phyloP scores from a whole-genome alignment of 352 stramenopile genomes.

The Pythium chondricola region DNA sequence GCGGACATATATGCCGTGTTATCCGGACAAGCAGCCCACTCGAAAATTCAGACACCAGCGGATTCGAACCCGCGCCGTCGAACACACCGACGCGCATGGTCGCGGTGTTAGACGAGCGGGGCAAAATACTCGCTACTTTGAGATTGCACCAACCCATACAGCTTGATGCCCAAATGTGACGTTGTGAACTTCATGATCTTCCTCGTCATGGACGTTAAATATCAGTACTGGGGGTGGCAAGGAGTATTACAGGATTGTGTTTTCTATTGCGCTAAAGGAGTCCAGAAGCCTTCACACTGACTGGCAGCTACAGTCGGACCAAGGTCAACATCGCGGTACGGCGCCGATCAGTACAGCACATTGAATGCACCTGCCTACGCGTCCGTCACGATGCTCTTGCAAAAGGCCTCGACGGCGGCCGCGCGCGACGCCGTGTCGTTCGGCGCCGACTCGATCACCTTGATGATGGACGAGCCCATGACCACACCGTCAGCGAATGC shows the following conservation, averaged over 20 bases:
- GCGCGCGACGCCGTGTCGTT: slow-evolving; percentile 52
- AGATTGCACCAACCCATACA: no score
- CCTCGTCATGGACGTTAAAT: no score
- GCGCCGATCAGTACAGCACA: no score
- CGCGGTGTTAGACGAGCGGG: slow-evolving; percentile 12
- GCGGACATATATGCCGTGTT: no score
- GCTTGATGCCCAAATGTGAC: no score
- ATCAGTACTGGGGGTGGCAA: no score
- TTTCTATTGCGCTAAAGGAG: no score
- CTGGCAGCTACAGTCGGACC: no score
- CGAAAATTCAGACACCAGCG: slow-evolving; percentile 6
- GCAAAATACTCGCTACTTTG: slow-evolving; percentile 11
- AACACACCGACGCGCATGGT: slow-evolving; percentile 7
- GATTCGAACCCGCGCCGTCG: slow-evolving; percentile 59
- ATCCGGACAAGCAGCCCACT: slow-evolving; percentile 1
- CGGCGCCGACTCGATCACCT: slow-evolving; percentile 69
- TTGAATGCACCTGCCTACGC: slow-evolving; percentile 16
- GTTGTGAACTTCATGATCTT: no score
- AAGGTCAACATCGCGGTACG: no score
- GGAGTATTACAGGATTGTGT: no score
- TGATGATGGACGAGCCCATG: slow-evolving; percentile 86
- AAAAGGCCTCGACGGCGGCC: slow-evolving; percentile 69
- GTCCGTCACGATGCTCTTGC: slow-evolving; percentile 62
- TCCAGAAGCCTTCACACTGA: no score
- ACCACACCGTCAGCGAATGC: slow-evolving; percentile 89